Evolutionary conservation across 148 eudicot species (phyloP), one percentile per base, ranked within the genome.

Genomic region (Hydrangea macrophylla): DNA sequence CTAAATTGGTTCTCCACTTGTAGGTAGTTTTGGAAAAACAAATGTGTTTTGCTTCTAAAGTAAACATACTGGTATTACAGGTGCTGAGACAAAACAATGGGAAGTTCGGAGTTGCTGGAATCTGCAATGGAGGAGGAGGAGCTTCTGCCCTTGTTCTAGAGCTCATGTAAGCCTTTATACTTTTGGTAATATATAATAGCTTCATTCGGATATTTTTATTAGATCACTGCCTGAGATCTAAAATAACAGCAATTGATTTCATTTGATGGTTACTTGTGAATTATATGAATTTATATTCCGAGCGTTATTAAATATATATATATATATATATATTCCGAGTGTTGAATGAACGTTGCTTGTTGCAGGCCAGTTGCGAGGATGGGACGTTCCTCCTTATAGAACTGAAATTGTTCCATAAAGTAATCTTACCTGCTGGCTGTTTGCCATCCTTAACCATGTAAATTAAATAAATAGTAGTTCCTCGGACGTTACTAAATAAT

Each of bases 111-210:
- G 96, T 80, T 64, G 98, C 87, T 76, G 96, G 87, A 50, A 82
- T 93, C 55, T 93, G 98, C 87, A 93, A 93, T 79, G 98, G 98
- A 18, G 98, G 98, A 71, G 98, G 98, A 68, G 98, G 98, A 70
- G 94, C 98, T 51, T 93, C 98, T 57, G 87, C 98, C 33, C 78
- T 93, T 50, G 96, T 90, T 58, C 69, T 93, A 50, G 96, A 93
- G 74, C 92, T 86, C 79, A 78, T 88, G 98, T 93, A 83, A 88
- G 85, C 50, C 60, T 45, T 44, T 36, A 48, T 50, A 32, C 68
- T n/a, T 35, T 55, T 37, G 11, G 33, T 39, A 25, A 51, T 27
- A 12, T 30, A 31, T 30, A 31, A 6, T 44, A 65, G 55, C 28
- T 48, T 40, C 31, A 37, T 48, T 30, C 18, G 22, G 36, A 36